Base-by-base conservation (phyloP, 2,329 filamentous ascomycete species). In the Magnaporthiopsis rhizophila region DNA sequence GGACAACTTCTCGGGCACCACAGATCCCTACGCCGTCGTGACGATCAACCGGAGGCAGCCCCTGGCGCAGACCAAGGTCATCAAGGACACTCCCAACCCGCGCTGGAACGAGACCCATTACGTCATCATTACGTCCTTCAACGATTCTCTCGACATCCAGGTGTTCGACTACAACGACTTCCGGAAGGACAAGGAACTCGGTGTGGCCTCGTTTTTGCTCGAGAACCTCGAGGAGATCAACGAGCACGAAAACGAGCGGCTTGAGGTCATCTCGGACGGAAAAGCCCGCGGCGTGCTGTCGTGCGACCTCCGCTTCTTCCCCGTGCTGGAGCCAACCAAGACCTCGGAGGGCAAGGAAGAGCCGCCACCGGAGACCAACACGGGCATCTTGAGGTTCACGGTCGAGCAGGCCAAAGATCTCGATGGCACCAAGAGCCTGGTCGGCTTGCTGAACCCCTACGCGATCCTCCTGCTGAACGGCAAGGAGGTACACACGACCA, bases 51-150 rank as follows among this genome's bases (percentile, higher is more conserved):
- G 87, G 69, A 87, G 94, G 62, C 83, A 86, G 65, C 86, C 91
- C 65, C 85, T 99, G 62, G 95, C 90, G 53, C 88, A 90, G 71
- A 99, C 95, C 59, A 97, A 98, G 83, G 90, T 87, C 2, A 80
- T 97, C 67, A 85, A 89, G 66, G 92, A 97, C 72, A 95, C 89
- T 64, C 80, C 88, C 62, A 96, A 92, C 72, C 95, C 95, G 8
- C 86, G 89, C 70, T 99, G 95, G 95, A 96, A 95, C 72, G 94
- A 99, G 78, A 99, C 95, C 0, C 87, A 97, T 73, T 97, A 97
- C 74, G 86, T 98, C 70, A 95, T 99, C 68, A 83, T 99, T 69
- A 96, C 92, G 1, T 96, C 92, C 4, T 89, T 96, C 73, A 90
- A 90, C 65, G 95, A 99, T 73, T 84, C 89, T 34, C 81, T 99